Conservation (phyloP, 371 early-diverging fungal genomes). For the Entomophthora muscae region DNA sequence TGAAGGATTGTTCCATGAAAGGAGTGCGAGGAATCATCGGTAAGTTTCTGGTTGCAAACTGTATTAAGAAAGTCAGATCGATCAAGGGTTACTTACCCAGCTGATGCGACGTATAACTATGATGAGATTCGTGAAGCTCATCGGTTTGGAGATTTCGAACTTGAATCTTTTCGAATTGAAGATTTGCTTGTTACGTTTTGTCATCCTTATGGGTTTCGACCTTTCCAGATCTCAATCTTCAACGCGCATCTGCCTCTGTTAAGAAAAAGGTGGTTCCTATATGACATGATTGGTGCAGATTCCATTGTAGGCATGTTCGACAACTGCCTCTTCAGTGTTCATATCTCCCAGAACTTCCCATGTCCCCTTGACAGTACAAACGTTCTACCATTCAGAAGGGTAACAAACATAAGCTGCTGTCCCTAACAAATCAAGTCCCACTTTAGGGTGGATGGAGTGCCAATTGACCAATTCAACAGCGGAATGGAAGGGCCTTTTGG, state of each 20-base stretch:
- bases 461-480: slow-evolving; percentile 76
- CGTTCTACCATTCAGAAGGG: neutral
- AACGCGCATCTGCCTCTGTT: slow-evolving; percentile 62
- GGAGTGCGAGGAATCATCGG: slow-evolving; percentile 76
- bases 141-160: slow-evolving; percentile 68
- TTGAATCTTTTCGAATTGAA: slow-evolving; percentile 45
- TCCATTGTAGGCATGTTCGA: slow-evolving; percentile 86
- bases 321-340: slow-evolving; percentile 82
- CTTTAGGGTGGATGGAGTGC: slow-evolving; percentile 74
- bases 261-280: slow-evolving; percentile 81
- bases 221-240: slow-evolving; percentile 74
- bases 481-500: slow-evolving; percentile 79
- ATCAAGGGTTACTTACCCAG: slow-evolving; percentile 65
- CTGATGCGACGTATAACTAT: slow-evolving; percentile 38
- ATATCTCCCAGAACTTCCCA: slow-evolving; percentile 41
- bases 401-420: neutral
- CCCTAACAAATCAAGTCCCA: slow-evolving; percentile 34
- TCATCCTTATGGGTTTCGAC: slow-evolving; percentile 69
- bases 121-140: slow-evolving; percentile 37
- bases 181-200: slow-evolving; percentile 56
- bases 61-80: slow-evolving; percentile 30
- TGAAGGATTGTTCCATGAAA: slow-evolving; percentile 61
- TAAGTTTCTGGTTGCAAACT: slow-evolving; percentile 9
- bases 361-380: neutral
- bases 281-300: slow-evolving; percentile 77